These are phyloP conservation scores for Aspergillus amoenus DNA, from an alignment of 2,329 filamentous ascomycete species.

Conservation along the genomic window DNA sequence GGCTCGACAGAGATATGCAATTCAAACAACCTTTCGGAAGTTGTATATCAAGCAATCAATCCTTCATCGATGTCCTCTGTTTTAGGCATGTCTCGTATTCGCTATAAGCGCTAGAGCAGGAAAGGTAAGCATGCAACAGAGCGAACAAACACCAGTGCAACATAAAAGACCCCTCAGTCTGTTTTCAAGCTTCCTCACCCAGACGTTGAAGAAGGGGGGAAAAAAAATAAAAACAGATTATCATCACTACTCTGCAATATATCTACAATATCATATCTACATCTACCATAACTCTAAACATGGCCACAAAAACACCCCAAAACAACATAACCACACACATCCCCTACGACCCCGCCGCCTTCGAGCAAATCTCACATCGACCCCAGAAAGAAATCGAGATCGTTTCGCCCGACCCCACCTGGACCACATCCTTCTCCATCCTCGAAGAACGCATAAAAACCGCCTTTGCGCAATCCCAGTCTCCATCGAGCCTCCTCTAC, in stretches of 20 bases:
- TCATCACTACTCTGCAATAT: no score
- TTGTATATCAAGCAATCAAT: no score
- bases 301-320: neutral
- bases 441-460: conserved; percentile 20
- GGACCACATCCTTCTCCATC: conserved; percentile 20
- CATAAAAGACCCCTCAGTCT: neutral
- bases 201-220: neutral
- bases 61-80: no score
- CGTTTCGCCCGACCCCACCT: conserved; percentile 23
- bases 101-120: neutral
- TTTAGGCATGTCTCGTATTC: neutral
- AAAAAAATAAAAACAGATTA: no score
- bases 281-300: no score
- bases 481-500: conserved; percentile 20
- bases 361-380: neutral
- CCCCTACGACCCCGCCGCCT: neutral
- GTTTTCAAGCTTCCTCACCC: neutral
- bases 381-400: conserved; percentile 19
- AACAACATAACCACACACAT: conserved; percentile 1
- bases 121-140: neutral
- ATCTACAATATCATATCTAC: no score
- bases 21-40: no score
- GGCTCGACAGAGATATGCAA: no score
- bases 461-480: conserved; percentile 2
- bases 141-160: neutral